A percentile compares a stretch with the other conserved stretches of the same genome.
These are phyloP conservation scores for Macadamia tetraphylla DNA, from an alignment of 164 flowering plant genomes.

Conservation along the genomic window DNA sequence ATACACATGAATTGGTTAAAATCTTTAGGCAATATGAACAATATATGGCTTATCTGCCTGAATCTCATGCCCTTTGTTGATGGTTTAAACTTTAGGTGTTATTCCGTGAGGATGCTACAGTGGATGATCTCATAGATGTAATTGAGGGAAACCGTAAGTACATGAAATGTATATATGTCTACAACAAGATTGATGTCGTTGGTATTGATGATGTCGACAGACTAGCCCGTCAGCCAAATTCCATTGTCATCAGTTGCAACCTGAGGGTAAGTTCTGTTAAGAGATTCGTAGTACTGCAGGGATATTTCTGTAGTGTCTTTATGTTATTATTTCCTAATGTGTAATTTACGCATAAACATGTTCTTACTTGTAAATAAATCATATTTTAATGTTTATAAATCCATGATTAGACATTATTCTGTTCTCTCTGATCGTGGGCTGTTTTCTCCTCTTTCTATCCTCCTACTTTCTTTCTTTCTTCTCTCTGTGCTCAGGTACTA, in stretches of 20 bases:
- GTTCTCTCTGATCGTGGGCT: too few relatives aligned
- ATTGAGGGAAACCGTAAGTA: conserved; percentile 98
- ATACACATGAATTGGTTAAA: too few relatives aligned
- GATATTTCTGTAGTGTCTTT: too few relatives aligned
- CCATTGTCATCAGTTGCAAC: conserved; percentile 98
- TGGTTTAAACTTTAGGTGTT: conserved; percentile 43
- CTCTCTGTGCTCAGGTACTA: too few relatives aligned
- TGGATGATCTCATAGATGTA: conserved; percentile 98
- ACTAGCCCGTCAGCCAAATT: conserved; percentile 91
- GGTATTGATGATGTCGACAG: conserved; percentile 98
- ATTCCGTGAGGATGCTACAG: conserved; percentile 98
- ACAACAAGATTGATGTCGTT: conserved; percentile 96
- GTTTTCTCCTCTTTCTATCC: too few relatives aligned
- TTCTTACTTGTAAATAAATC: too few relatives aligned
- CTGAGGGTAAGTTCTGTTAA: conserved; percentile 49
- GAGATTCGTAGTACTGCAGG: too few relatives aligned
- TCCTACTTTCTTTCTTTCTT: too few relatives aligned
- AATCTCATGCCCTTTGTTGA: neutral
- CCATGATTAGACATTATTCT: too few relatives aligned
- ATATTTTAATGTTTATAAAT: too few relatives aligned
- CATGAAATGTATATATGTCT: conserved; percentile 95
- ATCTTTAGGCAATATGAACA: neutral
- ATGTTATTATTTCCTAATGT: too few relatives aligned
- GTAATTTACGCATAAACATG: too few relatives aligned
- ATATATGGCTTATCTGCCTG: neutral